These are phyloP conservation scores for Amylostereum chailletii DNA, from an alignment of 1,284 basidiomycete genomes.

Conservation along the genomic window DNA sequence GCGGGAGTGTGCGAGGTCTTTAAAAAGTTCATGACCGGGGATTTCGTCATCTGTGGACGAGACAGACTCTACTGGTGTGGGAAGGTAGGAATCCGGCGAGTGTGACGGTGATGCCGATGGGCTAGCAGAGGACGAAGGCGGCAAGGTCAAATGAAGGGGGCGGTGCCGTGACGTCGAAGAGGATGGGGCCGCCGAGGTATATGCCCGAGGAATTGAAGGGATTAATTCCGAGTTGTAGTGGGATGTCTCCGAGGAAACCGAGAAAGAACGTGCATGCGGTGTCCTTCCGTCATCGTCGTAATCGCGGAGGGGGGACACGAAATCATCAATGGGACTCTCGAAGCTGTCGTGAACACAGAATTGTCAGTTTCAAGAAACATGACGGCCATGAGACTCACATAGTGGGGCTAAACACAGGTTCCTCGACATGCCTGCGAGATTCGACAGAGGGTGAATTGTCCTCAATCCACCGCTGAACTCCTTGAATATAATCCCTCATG, in stretches of 20 bases:
- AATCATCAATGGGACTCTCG: background rate
- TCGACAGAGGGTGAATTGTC: conserved; percentile 28
- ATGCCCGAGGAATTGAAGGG: background rate
- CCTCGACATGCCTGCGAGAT: conserved; percentile 28
- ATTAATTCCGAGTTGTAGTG: conserved; percentile 25
- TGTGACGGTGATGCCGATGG: conserved; percentile 36
- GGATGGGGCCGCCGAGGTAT: background rate
- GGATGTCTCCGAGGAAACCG: conserved; percentile 51
- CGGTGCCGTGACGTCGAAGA: conserved; percentile 29
- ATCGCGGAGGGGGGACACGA: background rate
- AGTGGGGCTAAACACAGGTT: conserved; percentile 21
- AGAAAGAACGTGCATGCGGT: conserved; percentile 30
- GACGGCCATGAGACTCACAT: background rate
- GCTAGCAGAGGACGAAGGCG: conserved; percentile 24
- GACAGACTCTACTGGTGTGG: conserved; percentile 48
- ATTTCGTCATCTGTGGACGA: conserved; percentile 18
- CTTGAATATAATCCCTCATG: conserved; percentile 66
- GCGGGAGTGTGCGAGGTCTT: conserved; percentile 32
- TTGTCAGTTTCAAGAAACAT: background rate
- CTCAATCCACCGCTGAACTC: conserved; percentile 70
- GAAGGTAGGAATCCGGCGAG: conserved; percentile 50
- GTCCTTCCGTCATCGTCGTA: conserved; percentile 3
- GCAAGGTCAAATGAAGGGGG: conserved; percentile 41
- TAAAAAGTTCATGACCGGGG: conserved; percentile 11
- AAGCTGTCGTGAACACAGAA: background rate